Evolutionary conservation across 768 basidiomycete species (phyloP), one percentile per base, ranked within the genome.

Genomic region (Tulasnella sp.): DNA sequence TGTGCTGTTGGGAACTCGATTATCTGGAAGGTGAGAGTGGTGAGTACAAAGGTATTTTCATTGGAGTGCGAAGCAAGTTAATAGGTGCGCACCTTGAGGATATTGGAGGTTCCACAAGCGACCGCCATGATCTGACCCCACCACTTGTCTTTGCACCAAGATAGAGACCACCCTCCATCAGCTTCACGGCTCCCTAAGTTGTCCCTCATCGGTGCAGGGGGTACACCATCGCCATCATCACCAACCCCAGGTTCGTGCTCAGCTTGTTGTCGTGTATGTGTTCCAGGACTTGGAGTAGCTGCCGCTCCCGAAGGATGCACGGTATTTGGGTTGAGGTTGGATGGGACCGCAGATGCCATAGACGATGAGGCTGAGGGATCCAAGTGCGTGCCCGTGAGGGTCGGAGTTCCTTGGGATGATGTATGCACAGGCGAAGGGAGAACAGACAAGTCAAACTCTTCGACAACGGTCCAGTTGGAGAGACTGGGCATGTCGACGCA

Each of bases 91-190:
- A 93, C 91, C 70, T 95, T 92, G 47, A 97, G 75, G 21, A 81
- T 71, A 0, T 88, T 87, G 60, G 75, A 80, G 1, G 80, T 76
- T 1, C 92, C 93, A 56, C 80, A 80, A 1, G 83, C 80, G 0
- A 82, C 84, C 8, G 91, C 92, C 51, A 97, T 75, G 19, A 95
- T 68, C 68, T 93, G 88, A 1, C 95, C 95, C 93, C 93, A 96
- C 71, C 93, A 96, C 62, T 80, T 78, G 66, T 98, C 96, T 68
- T 91, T 90, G 71, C 94, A 97, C 93, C 94, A 99, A 7, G 86
- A 86, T 44, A 99, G 71, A 59, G 84, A 86, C 92, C 92, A 97
- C 1, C 88, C 94, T 3, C 91, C 91, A 56, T 91, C 85, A 2
- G 90, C 90, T 70, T 94, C 88, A 43, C 85, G 76, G 64, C 80